Base-by-base conservation (phyloP, 2,329 filamentous ascomycete genomes). In the Aspergillus texensis region DNA sequence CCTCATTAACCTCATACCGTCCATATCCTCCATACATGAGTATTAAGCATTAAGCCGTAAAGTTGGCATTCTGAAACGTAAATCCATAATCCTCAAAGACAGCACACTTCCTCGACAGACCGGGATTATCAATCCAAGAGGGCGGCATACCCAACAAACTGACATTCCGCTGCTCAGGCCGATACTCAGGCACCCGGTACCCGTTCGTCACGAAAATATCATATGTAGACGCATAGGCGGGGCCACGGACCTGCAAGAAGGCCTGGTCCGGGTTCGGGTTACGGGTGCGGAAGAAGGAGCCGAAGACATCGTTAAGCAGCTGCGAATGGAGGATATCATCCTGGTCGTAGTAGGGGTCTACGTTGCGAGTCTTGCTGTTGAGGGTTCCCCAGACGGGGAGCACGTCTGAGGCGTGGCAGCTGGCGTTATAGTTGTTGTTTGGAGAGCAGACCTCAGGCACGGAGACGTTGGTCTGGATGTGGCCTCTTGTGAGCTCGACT, bases 331-430 rank as follows among this genome's bases (percentile, higher is more conserved):
- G 61, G 24, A 71, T 56, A 21, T 74, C 70, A 2, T 28, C 16
- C 14, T 61, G 26, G n/a, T 57, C 34, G 26, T 70, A 71, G 61
- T 74, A 74, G 1, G 69, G 69, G n/a, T 55, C 57, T 8, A 74
- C 71, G 21, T 67, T 58, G 19, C 63, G 14, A 2, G 67, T 70
- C 52, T 73, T 73, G 59, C 56, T 61, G 53, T 73, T 72, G 10
- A 74, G 58, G 1, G 66, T 74, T 5, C 72, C 72, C 72, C 72
- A 74, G 46, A 68, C 67, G 6, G 66, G 72, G 4, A 74, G 65
- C 6, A 71, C 65, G 30, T 74, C 72, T 5, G 68, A 63, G 5
- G 72, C 41, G 52, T 74, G 72, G 58, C 72, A 74, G 12, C 69
- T 70, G 2, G 72, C 72, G 48, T 74, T 74, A 63, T 69, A 71